A percentile compares a stretch with the other conserved stretches of the same genome.
These are phyloP conservation scores for Cyberlindnera mrakii DNA, from an alignment of 805 yeast genomes.

Conservation along the genomic window DNA sequence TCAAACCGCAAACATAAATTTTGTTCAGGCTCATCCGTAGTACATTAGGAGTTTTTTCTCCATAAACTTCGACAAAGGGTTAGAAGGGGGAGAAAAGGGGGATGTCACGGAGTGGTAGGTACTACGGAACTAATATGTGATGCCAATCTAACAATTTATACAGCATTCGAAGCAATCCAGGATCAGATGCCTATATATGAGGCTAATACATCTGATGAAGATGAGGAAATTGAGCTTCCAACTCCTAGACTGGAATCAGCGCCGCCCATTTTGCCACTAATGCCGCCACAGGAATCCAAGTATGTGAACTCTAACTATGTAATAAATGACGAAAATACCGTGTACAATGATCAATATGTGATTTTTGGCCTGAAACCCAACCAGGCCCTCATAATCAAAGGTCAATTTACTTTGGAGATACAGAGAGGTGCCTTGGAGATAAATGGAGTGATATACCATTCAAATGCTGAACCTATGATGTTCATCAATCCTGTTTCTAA, in stretches of 20 bases:
- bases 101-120: conserved; percentile 1
- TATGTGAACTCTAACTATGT: conserved; percentile 31
- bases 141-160: not conserved
- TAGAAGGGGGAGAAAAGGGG: not conserved
- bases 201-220: conserved; percentile 15
- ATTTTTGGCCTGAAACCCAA: conserved; percentile 36
- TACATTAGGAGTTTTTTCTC: too few species aligned
- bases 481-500: conserved; percentile 30
- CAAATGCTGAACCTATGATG: conserved; percentile 22
- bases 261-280: not conserved
- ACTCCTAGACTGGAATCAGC: not conserved
- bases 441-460: conserved; percentile 34
- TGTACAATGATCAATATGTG: conserved; percentile 27
- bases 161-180: conserved; percentile 21
- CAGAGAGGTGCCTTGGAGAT: conserved; percentile 42
- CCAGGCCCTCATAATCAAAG: conserved; percentile 40
- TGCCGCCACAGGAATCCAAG: conserved; percentile 9
- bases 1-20: too few species aligned
- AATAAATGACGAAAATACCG: conserved; percentile 32
- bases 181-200: conserved; percentile 16
- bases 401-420: conserved; percentile 38
- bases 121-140: not conserved
- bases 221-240: not conserved
- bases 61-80: not conserved
- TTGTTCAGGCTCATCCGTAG: too few species aligned